Percentiles rank a stretch among this genome's conserved stretches.
Evolutionary conservation across 2,329 filamentous ascomycete genomes (phyloP).

Genomic region (Corynespora cassiicola): DNA sequence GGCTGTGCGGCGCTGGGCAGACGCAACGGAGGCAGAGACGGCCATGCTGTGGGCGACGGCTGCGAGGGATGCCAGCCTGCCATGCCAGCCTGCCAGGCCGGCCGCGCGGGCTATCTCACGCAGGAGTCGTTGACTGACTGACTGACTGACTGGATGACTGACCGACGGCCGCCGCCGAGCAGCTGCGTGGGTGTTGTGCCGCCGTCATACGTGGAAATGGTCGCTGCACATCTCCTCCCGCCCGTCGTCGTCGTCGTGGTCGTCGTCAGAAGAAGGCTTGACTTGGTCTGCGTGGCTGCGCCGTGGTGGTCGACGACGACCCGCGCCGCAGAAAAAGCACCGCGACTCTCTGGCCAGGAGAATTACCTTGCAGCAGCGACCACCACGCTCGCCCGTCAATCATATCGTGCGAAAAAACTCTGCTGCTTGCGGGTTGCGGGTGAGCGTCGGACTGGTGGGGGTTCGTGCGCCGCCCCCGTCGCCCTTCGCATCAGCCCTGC

Average conservation of each 20-base stretch:
- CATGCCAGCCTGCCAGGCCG: conserved; percentile 1
- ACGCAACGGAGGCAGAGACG: conserved; percentile 14
- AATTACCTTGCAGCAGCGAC: conserved; percentile 7
- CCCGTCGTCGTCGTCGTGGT: conserved; percentile 5
- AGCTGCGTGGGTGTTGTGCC: no score
- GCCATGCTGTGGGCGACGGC: no score
- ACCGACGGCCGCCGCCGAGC: no score
- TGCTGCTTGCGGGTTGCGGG: conserved; percentile 15
- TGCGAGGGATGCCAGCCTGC: not conserved
- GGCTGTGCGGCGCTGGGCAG: conserved; percentile 18
- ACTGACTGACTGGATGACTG: no score
- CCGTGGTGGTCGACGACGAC: no score
- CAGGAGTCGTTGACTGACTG: no score
- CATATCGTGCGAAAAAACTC: conserved; percentile 19
- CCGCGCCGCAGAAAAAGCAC: conserved; percentile 1
- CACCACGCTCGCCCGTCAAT: conserved; percentile 11
- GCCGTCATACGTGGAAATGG: no score
- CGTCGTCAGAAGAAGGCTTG: not conserved
- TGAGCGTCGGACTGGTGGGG: conserved; percentile 20
- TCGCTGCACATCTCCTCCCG: no score
- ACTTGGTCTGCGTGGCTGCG: not conserved
- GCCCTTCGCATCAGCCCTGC: conserved; percentile 24
- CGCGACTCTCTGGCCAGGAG: not conserved
- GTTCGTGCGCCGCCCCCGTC: no score
- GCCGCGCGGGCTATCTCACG: not conserved